A percentile compares a stretch with the other conserved stretches of the same genome.
Conservation (phyloP, 257 asterid genomes). For the Cordia subcordata region DNA sequence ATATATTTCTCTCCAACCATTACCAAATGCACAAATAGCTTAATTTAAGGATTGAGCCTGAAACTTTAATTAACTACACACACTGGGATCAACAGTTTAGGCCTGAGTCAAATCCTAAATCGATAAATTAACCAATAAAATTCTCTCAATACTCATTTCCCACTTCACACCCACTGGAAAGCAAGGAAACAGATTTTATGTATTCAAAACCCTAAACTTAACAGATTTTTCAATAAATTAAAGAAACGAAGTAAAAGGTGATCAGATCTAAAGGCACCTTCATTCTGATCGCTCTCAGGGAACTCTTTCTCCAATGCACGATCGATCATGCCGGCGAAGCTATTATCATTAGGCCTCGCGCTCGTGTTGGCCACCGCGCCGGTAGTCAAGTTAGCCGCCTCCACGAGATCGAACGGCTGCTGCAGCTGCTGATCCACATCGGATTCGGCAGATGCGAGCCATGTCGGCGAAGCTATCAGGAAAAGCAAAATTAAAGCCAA, state of each 20-base stretch:
- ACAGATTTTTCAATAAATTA: not conserved
- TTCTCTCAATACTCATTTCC: not conserved
- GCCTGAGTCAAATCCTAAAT: too few species aligned
- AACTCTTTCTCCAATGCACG: conserved; percentile 95
- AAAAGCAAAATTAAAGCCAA: conserved; percentile 11
- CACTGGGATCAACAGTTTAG: too few species aligned
- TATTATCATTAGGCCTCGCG: conserved; percentile 58
- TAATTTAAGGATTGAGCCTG: too few species aligned
- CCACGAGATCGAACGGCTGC: conserved; percentile 1
- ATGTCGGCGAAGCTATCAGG: conserved; percentile 10
- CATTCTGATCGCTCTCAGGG: conserved; percentile 74
- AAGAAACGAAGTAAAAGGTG: not conserved
- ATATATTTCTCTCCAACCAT: too few species aligned
- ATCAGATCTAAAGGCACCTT: conserved; percentile 65
- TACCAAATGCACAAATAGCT: too few species aligned
- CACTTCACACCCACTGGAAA: not conserved
- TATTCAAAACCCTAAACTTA: conserved; percentile 11
- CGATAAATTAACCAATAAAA: too few species aligned
- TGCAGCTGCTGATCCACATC: conserved; percentile 3
- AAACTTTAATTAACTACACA: too few species aligned
- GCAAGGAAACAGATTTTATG: not conserved
- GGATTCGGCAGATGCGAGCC: conserved; percentile 15
- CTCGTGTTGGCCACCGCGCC: not conserved
- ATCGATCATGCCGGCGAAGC: conserved; percentile 93
- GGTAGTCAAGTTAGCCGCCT: conserved; percentile 7